Conservation (phyloP, 352 stramenopile species). For the Globisporangium splendens region DNA sequence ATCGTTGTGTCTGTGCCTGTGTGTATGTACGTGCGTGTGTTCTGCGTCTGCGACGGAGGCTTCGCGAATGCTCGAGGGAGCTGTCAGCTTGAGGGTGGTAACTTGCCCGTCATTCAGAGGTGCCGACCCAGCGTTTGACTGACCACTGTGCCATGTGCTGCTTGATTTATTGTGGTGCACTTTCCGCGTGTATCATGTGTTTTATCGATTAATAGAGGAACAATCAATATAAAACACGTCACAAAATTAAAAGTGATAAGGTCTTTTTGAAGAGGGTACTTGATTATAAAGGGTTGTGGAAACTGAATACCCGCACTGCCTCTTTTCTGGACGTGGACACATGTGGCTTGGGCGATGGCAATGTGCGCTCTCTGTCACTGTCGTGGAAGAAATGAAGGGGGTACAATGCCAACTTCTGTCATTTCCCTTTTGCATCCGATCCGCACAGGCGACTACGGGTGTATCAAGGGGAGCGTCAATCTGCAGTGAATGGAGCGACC, state of each 20-base stretch:
- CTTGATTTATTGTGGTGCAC: neutral
- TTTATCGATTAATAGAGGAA: neutral
- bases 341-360: neutral
- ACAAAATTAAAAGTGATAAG: neutral
- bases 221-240: no score
- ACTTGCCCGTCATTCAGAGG: no score
- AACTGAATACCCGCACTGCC: neutral
- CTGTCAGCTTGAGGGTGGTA: no score
- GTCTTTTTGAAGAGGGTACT: neutral
- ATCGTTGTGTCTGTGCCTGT: neutral
- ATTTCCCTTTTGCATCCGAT: no score
- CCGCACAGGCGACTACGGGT: no score
- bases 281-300: neutral
- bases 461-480: no score
- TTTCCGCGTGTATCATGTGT: neutral
- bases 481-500: no score
- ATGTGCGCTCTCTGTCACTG: neutral
- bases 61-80: no score
- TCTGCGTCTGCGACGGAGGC: neutral
- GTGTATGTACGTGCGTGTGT: neutral
- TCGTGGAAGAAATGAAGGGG: no score
- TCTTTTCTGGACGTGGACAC: neutral
- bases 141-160: no score
- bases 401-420: no score
- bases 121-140: no score